Evolutionary conservation across 2,329 filamentous ascomycete genomes (phyloP), one percentile per base, ranked within the genome.

Genomic region (Dactylellina sp.): DNA sequence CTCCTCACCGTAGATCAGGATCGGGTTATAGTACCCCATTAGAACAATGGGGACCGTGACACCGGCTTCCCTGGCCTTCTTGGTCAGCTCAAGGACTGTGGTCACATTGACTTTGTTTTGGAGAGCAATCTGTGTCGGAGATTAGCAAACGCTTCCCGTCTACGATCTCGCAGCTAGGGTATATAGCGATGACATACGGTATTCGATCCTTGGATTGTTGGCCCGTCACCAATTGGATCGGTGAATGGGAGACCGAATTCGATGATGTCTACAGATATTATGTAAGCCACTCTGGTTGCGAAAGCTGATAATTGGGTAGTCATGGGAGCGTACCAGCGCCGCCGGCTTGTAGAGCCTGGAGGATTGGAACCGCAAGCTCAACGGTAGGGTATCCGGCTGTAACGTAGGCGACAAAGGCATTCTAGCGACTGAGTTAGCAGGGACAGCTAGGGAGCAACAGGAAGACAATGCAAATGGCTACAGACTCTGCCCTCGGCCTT

Each of bases 21-120:
- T 85, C 0, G 95, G 95, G 84, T 99, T 99, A 84, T 97, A 99
- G 86, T 99, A 99, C 79, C 95, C 95, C 95, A 99, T 99, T 77
- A 99, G 87, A 80, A 99, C 83, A 44, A 99, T 87, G 0, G 95
- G 95, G 0, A 90, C 88, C 79, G 86, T 89, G 63, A 98, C 84
- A 44, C 95, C 95, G 75, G 86, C 86, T 78, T 86, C 85, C 79
- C 95, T 87, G 50, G 94, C 92, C 75, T 91, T 87, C 78, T 90
- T 89, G 75, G 97, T 90, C 85, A 97, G 94, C 79, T 91, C 86
- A 42, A 99, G 86, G 14, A 91, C 91, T 59, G 87, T 88, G 77
- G 87, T 85, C 75, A 96, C 90, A 9, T 90, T 96, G 76, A 98
- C 91, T 74, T 93, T 92, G 84, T 99, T 94, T 78, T 89, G 83